Base-by-base conservation (phyloP, 164 flowering plant species). In the Dillenia suffruticosa region DNA sequence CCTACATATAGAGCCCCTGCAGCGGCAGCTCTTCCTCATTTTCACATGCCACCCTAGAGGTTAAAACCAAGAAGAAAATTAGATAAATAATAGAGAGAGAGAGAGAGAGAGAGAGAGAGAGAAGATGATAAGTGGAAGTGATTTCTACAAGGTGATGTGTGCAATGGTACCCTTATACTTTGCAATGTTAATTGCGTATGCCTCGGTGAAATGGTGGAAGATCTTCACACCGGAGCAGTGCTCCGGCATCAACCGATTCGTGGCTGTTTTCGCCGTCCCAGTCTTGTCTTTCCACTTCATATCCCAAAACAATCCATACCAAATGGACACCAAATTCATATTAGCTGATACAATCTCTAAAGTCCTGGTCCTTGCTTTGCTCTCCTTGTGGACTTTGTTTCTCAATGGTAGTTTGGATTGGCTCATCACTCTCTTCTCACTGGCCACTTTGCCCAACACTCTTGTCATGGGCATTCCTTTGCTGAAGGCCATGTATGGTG, bases 401-500 rank as follows among this genome's bases (percentile, higher is more conserved):
- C 68, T 65, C 12, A 46, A 49, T 8, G 74, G 73, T 13, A 62
- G 77, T 4, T 46, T 80, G 40, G 87, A 82, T 14, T 82, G 84
- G 84, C 57, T 76, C 9, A 80, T 82, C 69, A 82, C 86, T 44
- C 68, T 82, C 26, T 82, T 82, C 73, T 79, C 86, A 0, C 63
- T 82, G 10, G 72, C 84, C 0, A 78, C 84, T 52, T 49, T 82
- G 55, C 87, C 87, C 12, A 82, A 82, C 70, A 82, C 87, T 2
- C 75, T 82, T 2, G 87, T 82, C 56, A 82, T 82, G 87, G 87
- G 87, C 9, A 82, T 82, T 16, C 87, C 87, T 43, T 68, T 82
- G 72, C 84, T 82, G 14, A 54, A 63, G 0, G 76, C 82, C 68
- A 82, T 82, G 87, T 82, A 82, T 57, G 87, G 86, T 3, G 81